Evolutionary conservation across 2,329 filamentous ascomycete genomes (phyloP).

Genomic region (Dactylonectria estremocensis): DNA sequence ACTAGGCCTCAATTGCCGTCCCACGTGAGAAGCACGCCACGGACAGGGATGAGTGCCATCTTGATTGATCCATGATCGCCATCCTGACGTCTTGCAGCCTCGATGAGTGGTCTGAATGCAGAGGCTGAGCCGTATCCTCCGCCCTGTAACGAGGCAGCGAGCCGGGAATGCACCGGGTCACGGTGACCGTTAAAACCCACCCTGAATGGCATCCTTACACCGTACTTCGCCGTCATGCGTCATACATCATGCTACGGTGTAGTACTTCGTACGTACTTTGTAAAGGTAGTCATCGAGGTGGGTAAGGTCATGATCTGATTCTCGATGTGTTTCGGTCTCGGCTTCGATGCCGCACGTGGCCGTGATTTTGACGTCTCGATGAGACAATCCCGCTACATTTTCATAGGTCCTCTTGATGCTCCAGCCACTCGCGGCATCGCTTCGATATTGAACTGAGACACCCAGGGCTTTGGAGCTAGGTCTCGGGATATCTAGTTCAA

Average conservation of each 20-base stretch:
- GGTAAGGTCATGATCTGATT: constrained; percentile 25
- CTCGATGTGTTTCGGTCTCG: constrained; percentile 21
- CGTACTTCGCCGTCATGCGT: constrained; percentile 29
- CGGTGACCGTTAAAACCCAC: constrained; percentile 7
- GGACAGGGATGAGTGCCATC: constrained; percentile 28
- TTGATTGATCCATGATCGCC: constrained; percentile 23
- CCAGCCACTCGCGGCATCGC: constrained; percentile 17
- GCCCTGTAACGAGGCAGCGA: constrained; percentile 22
- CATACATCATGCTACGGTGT: constrained; percentile 18
- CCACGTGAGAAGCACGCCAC: constrained; percentile 39
- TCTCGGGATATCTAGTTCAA: background rate
- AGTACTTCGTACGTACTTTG: too few species aligned
- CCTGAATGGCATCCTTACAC: constrained; percentile 21
- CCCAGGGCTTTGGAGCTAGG: background rate
- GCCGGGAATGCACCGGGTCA: constrained; percentile 20
- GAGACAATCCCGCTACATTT: constrained; percentile 24
- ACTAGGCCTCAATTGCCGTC: constrained; percentile 34
- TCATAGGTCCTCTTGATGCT: background rate
- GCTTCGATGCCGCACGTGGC: constrained; percentile 24
- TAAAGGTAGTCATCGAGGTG: background rate
- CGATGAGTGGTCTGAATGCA: constrained; percentile 14
- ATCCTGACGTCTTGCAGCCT: constrained; percentile 24
- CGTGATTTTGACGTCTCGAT: constrained; percentile 19
- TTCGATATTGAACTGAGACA: constrained; percentile 14
- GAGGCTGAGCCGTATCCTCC: background rate